Evolutionary conservation across 768 basidiomycete species (phyloP), one percentile per base, ranked within the genome.

Genomic region (Lentinula boryana): DNA sequence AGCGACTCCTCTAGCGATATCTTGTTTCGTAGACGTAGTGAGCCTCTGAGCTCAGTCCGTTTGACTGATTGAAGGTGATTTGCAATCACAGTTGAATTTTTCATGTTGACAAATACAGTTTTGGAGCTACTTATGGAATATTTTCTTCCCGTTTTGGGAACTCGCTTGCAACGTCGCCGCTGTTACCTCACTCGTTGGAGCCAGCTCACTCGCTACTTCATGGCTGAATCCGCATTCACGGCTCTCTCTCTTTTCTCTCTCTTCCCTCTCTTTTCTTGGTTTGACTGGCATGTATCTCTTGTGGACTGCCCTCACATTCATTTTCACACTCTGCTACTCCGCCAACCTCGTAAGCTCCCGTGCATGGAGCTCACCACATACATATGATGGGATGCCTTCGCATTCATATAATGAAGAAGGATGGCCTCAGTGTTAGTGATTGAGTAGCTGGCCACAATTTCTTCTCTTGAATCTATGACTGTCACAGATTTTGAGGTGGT

Each of bases 401-500:
- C 21, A 48, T 48, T 8, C 46, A 48, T 48, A 48, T 23, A 48
- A n/a, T 48, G 46, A 48, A 48, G 46, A 48, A 9, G 46, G 21
- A 21, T 48, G 46, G 46, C 46, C 46, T 48, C 46, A 48, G 46
- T 48, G 46, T 48, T 8, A 13, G 51, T 40, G n/a, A 27, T 57
- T 52, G 27, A 44, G 32, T 18, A 16, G 27, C 27, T 27, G 27
- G 27, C 33, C 15, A 31, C 18, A 21, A n/a, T 10, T 23, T 55
- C 35, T 50, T 46, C 23, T 46, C 16, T 48, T 43, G 36, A 38
- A 43, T n/a, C 16, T 15, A 13, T n/a, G 41, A n/a, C 1, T 23
- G 46, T 38, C 21, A 16, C 33, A 76, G 75, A 73, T 64, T 74
- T 73, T 63, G 64, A 68, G 33, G 76, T 77, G 32, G 74, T 69